These are phyloP conservation scores for Citrus inodora DNA, from an alignment of 345 rosid genomes.

Conservation along the genomic window DNA sequence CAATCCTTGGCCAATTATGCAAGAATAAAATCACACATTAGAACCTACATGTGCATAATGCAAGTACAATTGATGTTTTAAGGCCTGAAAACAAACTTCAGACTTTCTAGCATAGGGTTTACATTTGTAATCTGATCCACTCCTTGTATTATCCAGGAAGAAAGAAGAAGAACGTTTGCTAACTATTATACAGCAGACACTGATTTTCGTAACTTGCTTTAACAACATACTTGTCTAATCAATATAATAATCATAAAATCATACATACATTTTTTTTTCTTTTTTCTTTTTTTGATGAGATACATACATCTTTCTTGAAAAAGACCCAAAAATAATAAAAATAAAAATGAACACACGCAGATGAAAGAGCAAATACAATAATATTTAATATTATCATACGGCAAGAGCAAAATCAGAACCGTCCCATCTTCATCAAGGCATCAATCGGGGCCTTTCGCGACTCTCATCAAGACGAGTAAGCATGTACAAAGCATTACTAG, in stretches of 20 bases:
- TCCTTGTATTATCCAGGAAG: conserved; percentile 61
- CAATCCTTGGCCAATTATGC: neutral
- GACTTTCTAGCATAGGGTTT: conserved; percentile 38
- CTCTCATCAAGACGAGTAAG: conserved; percentile 53
- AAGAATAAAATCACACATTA: neutral
- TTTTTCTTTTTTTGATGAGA: no score
- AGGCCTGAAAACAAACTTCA: neutral
- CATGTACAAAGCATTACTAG: conserved; percentile 87
- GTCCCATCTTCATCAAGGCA: conserved; percentile 22
- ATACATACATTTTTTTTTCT: no score
- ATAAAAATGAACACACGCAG: no score
- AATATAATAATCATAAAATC: no score
- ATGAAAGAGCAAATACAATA: no score
- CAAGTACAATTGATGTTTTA: no score
- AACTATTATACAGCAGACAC: no score
- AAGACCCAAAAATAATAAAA: no score
- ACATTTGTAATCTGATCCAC: conserved; percentile 48
- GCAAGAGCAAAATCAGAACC: conserved; percentile 1
- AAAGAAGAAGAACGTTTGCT: no score
- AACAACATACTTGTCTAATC: no score
- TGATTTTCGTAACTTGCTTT: no score
- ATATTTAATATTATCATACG: neutral
- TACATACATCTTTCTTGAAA: no score
- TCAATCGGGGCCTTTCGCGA: conserved; percentile 22
- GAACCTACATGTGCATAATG: neutral